Base-by-base conservation (phyloP, 2,329 filamentous ascomycete genomes). In the Stagonosporopsis chrysanthemi region DNA sequence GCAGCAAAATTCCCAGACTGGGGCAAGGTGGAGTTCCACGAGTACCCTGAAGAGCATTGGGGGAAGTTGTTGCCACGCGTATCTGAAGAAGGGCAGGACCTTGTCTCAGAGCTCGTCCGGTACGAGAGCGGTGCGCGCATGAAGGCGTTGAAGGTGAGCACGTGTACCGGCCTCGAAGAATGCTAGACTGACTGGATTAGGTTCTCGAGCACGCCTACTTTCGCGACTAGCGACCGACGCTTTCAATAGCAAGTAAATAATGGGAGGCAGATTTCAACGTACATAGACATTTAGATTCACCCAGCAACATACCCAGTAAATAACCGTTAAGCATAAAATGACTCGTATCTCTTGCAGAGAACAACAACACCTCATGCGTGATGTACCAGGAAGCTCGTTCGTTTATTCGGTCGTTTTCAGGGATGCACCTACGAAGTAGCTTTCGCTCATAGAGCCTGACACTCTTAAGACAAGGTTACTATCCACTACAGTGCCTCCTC, bases 11-110 rank as follows among this genome's bases (percentile, higher is more conserved):
- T 96, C 68, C 90, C 90, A 0, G 95, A 97, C 17, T 99, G 96
- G 83, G 90, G 93, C 14, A 96, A 90, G 71, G 85, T 90, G 72
- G 77, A 92, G 75, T 99, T 97, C 78, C 84, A 87, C 38, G 81
- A 87, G 14, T 97, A 96, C 71, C 84, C 87, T 4, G 76, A 81
- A 0, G 84, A 84, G 62, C 61, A 80, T 0, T 97, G 93, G 92
- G 81, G 86, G 1, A 83, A 85, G 1, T 80, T 97, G 17, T 77
- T 98, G 39, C 86, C 86, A 0, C 82, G 80, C 5, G 83, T 86
- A 0, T 83, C 86, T 26, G 75, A 80, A 0, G 78, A 79, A 14
- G 89, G 87, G 26, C 82, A 85, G 56, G 84, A 90, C 60, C 77
- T 97, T 31, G 86, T 96, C 9, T 81, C 80, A 36, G 80, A 79